Evolutionary conservation across 208 protist genomes (phyloP), one percentile per base, ranked within the genome.

Genomic region (Trypanosoma conorhini): DNA sequence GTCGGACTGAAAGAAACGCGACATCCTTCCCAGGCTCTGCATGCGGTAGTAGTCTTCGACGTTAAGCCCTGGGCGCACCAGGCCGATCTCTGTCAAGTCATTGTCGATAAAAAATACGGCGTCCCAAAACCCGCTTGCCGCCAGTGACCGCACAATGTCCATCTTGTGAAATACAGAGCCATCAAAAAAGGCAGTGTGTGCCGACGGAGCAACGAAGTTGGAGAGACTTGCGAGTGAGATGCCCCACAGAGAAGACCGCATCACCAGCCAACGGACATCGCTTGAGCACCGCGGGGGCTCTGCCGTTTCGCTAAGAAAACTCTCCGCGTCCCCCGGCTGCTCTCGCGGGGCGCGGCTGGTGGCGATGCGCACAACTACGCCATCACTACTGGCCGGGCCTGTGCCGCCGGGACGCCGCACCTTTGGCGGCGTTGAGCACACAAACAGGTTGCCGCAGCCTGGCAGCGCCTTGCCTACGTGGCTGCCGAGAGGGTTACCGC

Each of bases 81-180:
- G 69, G 10, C 87, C 90, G 15, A 93, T 66, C 74, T 95, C 90
- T 28, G 78, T 84, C 58, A 95, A 76, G 68, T 93, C 91, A 73
- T 95, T 95, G 77, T 95, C 90, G 12, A 95, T 78, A 55, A 95
- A 95, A 50, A 95, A 91, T 4, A 95, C 87, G 33, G 72, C 76
- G 62, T 95, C 90, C 87, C 90, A 95, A 67, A 75, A 38, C 2
- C 90, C 85, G 28, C 74, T 90, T 51, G 74, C 74, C 42, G 90
- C 87, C 13, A 95, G 75, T 3, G 90, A 95, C 79, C 87, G 89
- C 5, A 89, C 87, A n/a, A 95, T 76, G 55, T 95, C 90, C 80
- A 92, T 83, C 76, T 95, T 95, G 17, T 69, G 70, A 56, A 92
- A 91, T 9, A 85, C 59, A 63, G 84, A 86, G 15, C 87, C 90